phyloP scores from a whole-genome alignment of 306 rosid species.

The Vigna reflexopilosa region DNA sequence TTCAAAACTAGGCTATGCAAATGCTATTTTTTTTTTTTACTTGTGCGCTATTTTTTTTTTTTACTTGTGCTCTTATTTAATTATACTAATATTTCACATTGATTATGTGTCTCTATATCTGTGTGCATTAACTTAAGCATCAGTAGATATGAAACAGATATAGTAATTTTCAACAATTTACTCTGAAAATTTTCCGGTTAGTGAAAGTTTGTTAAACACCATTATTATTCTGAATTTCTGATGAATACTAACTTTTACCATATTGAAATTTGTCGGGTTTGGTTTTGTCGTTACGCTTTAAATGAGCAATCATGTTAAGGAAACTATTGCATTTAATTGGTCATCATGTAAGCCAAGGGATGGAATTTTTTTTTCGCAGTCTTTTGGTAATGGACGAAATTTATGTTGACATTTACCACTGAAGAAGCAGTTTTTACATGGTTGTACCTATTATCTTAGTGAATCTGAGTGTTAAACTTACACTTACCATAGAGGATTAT shows the following conservation, averaged over 20 bases:
- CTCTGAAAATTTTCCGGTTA: neutral
- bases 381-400: neutral
- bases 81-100: neutral
- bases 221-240: conserved; percentile 5
- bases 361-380: neutral
- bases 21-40: neutral
- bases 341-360: neutral
- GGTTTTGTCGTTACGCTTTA: neutral
- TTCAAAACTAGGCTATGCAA: neutral
- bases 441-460: neutral
- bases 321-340: conserved; percentile 20
- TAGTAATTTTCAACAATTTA: neutral
- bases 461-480: neutral
- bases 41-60: neutral
- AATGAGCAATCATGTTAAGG: neutral
- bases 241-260: neutral
- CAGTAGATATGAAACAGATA: neutral
- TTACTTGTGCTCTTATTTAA: neutral
- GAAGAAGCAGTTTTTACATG: neutral
- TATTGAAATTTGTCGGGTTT: conserved; percentile 8
- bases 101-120: neutral
- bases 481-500: neutral
- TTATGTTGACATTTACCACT: neutral
- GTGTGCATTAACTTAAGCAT: neutral
- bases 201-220: neutral